Evolutionary conservation across 2,329 filamentous ascomycete species (phyloP).

Genomic region (Aspergillus terreus): DNA sequence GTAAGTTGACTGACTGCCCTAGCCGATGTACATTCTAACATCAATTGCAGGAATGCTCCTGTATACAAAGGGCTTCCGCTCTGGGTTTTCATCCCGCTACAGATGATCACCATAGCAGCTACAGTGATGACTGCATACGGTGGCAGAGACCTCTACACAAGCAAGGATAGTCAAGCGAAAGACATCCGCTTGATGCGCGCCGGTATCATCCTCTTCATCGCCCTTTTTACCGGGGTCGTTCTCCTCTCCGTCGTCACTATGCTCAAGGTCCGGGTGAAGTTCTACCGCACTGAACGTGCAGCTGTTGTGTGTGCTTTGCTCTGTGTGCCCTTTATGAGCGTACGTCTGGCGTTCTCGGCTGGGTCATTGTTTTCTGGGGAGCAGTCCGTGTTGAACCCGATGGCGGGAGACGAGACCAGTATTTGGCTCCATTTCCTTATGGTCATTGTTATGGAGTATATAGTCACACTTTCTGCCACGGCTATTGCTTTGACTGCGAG

Average conservation of each 20-base stretch:
- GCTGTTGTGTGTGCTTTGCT: constrained; percentile 11
- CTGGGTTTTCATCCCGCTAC: constrained; percentile 13
- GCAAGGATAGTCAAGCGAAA: constrained; percentile 4
- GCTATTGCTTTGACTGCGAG: constrained; percentile 12
- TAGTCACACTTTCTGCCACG: constrained; percentile 8
- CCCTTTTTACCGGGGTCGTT: constrained; percentile 7
- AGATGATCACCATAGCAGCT: constrained; percentile 10
- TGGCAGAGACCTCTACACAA: constrained; percentile 13
- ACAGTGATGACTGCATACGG: constrained; percentile 16
- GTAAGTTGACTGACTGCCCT: constrained; percentile 4
- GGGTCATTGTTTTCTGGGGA: constrained; percentile 12
- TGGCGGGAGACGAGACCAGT: constrained; percentile 8
- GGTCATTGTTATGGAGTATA: constrained; percentile 17
- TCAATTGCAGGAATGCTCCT: constrained; percentile 10
- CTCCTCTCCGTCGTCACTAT: constrained; percentile 9
- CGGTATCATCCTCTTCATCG: constrained; percentile 12
- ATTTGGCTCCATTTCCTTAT: constrained; percentile 16
- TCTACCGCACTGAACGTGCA: constrained; percentile 11
- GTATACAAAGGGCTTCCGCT: constrained; percentile 12
- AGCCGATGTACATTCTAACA: background rate
- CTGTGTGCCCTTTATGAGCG: constrained; percentile 13
- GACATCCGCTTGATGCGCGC: constrained; percentile 13
- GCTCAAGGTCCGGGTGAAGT: constrained; percentile 9
- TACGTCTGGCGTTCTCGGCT: constrained; percentile 12
- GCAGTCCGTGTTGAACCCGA: constrained; percentile 9